Conservation (phyloP, 345 rosid genomes). For the Triadica sebifera region DNA sequence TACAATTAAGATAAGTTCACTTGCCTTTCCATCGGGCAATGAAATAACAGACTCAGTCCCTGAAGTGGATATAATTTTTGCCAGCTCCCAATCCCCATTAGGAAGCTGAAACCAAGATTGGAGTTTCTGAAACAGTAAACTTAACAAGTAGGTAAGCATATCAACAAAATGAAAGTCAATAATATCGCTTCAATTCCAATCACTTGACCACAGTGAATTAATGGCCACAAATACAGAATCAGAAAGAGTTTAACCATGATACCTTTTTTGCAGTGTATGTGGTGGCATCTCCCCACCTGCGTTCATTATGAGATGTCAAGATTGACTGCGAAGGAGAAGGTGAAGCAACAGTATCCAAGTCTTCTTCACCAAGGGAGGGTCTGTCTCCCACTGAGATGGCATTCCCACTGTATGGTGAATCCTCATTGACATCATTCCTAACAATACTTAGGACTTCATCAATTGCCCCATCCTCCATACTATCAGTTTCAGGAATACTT, state of each 20-base stretch:
- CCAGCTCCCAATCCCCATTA: constrained; percentile 87
- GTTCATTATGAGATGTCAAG: constrained; percentile 46
- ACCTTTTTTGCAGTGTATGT: constrained; percentile 81
- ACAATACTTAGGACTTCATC: constrained; percentile 32
- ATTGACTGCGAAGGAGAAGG: constrained; percentile 43
- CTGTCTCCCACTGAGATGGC: constrained; percentile 42
- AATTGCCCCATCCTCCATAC: constrained; percentile 31
- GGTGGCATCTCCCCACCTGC: constrained; percentile 75
- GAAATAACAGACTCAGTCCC: constrained; percentile 68
- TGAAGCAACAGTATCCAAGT: constrained; percentile 40
- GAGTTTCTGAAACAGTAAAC: constrained; percentile 56
- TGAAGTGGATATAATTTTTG: constrained; percentile 60
- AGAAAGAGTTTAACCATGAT: constrained; percentile 6
- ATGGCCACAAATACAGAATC: background rate
- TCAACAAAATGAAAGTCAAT: constrained; percentile 2
- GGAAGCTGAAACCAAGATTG: constrained; percentile 89
- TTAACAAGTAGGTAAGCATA: constrained; percentile 19
- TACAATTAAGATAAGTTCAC: constrained; percentile 21
- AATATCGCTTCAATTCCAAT: background rate
- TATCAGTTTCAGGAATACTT: constrained; percentile 44
- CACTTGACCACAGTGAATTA: constrained; percentile 9
- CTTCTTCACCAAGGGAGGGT: constrained; percentile 45
- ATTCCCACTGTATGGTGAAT: constrained; percentile 70
- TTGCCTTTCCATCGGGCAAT: constrained; percentile 76
- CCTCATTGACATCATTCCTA: constrained; percentile 44